Conservation (phyloP, 768 basidiomycete species). For the Boletellus ananiceps region DNA sequence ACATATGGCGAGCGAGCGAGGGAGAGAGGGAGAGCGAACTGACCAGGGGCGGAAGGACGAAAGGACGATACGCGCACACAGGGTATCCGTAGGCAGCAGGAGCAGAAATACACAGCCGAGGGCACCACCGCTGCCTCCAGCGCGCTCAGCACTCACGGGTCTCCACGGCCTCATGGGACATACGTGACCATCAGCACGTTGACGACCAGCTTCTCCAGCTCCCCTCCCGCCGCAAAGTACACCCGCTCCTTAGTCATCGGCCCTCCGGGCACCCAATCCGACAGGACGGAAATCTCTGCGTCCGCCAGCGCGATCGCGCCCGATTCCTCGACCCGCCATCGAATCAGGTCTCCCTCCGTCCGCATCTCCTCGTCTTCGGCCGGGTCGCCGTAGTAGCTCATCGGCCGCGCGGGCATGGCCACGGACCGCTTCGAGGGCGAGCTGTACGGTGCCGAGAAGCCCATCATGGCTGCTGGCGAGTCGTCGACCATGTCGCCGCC, state of each 20-base stretch:
- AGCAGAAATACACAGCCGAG: too few relatives aligned
- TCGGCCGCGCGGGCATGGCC: slow-evolving; percentile 36
- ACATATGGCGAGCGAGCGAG: too few relatives aligned
- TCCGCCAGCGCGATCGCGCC: slow-evolving; percentile 63
- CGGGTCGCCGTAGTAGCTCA: slow-evolving; percentile 41
- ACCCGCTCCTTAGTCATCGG: slow-evolving; percentile 62
- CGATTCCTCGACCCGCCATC: slow-evolving; percentile 57
- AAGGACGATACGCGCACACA: background rate
- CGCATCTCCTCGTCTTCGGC: slow-evolving; percentile 35
- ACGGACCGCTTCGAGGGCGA: slow-evolving; percentile 23
- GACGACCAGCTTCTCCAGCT: slow-evolving; percentile 69
- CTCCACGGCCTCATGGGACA: slow-evolving; percentile 47
- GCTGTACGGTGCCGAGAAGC: slow-evolving; percentile 19
- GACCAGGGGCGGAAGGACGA: background rate
- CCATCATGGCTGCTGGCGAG: slow-evolving; percentile 21
- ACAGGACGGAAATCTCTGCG: slow-evolving; percentile 56
- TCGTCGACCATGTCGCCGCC: slow-evolving; percentile 39
- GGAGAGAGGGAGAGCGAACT: background rate
- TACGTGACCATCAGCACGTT: slow-evolving; percentile 71
- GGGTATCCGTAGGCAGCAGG: too few relatives aligned
- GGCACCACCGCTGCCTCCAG: too few relatives aligned
- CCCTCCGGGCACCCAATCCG: slow-evolving; percentile 43
- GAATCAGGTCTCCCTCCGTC: slow-evolving; percentile 36
- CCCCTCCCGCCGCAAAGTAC: slow-evolving; percentile 60
- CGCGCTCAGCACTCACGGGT: too few relatives aligned